phyloP scores from a whole-genome alignment of 495 filamentous ascomycete species.

The Niebla homalea region DNA sequence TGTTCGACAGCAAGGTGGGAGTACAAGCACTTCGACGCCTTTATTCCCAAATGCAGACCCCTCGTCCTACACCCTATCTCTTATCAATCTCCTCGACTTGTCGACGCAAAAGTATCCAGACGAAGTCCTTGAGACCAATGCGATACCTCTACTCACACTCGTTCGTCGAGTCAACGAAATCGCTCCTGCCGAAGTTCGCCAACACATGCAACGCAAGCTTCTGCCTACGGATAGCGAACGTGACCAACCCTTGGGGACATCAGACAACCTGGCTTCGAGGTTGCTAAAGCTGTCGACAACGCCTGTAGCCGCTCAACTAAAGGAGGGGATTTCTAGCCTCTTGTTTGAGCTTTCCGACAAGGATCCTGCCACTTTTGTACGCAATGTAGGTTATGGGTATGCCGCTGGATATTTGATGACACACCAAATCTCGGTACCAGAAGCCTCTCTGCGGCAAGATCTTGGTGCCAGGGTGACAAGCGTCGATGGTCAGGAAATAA shows the following conservation, averaged over 20 bases:
- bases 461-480: conserved; percentile 11
- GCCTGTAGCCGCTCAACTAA: conserved; percentile 50
- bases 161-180: conserved; percentile 59
- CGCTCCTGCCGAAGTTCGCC: conserved; percentile 49
- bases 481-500: conserved; percentile 36
- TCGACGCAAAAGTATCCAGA: conserved; percentile 46
- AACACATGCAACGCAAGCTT: conserved; percentile 51
- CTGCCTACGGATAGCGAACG: conserved; percentile 72
- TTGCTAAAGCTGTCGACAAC: conserved; percentile 72
- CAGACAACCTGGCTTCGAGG: conserved; percentile 58
- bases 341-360: conserved; percentile 79
- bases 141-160: conserved; percentile 57
- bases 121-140: conserved; percentile 51
- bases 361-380: conserved; percentile 55
- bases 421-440: conserved; percentile 63
- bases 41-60: conserved; percentile 57
- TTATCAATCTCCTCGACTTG: conserved; percentile 62
- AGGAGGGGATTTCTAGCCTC: conserved; percentile 61
- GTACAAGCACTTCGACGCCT: conserved; percentile 29
- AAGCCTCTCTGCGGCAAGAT: conserved; percentile 33
- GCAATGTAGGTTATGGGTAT: conserved; percentile 82
- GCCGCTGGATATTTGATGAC: conserved; percentile 80
- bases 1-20: conserved; percentile 19
- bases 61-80: conserved; percentile 47
- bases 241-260: conserved; percentile 62